Conservation (phyloP, 2,329 filamentous ascomycete species). For the Pestalotiopsis sp. region DNA sequence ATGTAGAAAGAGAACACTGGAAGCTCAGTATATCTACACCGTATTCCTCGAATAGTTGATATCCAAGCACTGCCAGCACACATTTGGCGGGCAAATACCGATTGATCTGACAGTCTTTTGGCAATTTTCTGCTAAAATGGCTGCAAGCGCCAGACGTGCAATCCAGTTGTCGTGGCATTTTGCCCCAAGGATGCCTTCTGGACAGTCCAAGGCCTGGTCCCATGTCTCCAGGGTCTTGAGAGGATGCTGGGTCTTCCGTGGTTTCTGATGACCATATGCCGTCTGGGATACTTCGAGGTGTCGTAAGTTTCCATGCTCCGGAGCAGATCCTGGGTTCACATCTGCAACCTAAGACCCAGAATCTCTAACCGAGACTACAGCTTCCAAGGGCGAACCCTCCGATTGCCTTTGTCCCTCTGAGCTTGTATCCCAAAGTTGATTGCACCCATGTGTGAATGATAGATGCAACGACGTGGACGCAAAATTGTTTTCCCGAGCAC, state of each 20-base stretch:
- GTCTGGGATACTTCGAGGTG: not conserved
- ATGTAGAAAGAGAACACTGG: accelerated
- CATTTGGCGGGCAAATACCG: too few species aligned
- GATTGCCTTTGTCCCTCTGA: not conserved
- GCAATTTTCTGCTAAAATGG: not conserved
- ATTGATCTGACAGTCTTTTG: not conserved
- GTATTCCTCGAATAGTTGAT: too few species aligned
- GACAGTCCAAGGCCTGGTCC: not conserved
- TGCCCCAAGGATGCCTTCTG: not conserved
- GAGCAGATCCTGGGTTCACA: not conserved
- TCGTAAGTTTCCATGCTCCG: too few species aligned
- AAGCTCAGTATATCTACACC: too few species aligned
- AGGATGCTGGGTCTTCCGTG: not conserved
- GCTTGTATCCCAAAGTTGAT: not conserved
- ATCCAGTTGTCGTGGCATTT: not conserved
- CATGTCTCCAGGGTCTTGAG: not conserved
- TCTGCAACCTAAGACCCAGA: conserved; percentile 15
- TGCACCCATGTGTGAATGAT: not conserved
- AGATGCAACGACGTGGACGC: not conserved
- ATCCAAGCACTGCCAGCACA: too few species aligned
- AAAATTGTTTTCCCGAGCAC: not conserved
- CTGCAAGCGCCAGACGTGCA: not conserved
- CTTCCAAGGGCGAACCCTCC: not conserved
- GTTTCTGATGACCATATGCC: not conserved
- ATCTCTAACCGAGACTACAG: conserved; percentile 14